Evolutionary conservation across 2,329 filamentous ascomycete genomes (phyloP), one percentile per base, ranked within the genome.

Genomic region (Rosellinia necatrix): DNA sequence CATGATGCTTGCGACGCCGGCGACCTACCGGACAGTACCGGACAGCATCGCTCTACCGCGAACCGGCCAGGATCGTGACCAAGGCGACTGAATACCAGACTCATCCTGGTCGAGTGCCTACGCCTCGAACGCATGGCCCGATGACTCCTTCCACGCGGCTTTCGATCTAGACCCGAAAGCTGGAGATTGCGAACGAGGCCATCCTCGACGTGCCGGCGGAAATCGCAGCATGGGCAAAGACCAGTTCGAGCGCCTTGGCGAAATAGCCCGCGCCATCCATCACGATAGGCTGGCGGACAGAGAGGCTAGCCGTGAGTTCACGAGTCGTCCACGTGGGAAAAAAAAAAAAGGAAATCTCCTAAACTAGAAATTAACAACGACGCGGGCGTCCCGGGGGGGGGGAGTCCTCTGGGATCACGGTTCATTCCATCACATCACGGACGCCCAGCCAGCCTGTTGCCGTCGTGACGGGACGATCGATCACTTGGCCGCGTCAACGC

Each of bases 61-160:
- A 49, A 46, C 34, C 52, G 51, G 51, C 42, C 35, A 37, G 51
- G 35, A 46, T 49, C 42, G 42, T 34, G 49, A 47, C 24, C 27
- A 19, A 48, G 7, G 32, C 19, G 7, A 47, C 27, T 2, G 22
- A 13, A 25, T 29, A 32, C 32, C 32, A 24, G 24, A 12, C n/a
- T n/a, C 42, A 41, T 24, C 37, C 52, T 19, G 30, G 52, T 12
- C 43, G 35, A 22, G 29, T 15, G 53, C 38, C 30, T 44, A 52
- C 52, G 49, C 49, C 52, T 56, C 52, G n/a, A 27, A 17, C 25
- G 32, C 30, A 52, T 34, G 34, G 30, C 25, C 48, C 15, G 24
- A 56, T 51, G 56, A 59, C 43, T 40, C 34, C 10, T 29, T 56
- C 48, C 53, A 53, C 56, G 56, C 56, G 56, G 47, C 56, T 47